phyloP scores from a whole-genome alignment of 176 grass and related monocot species.

The Ensete ventricosum region DNA sequence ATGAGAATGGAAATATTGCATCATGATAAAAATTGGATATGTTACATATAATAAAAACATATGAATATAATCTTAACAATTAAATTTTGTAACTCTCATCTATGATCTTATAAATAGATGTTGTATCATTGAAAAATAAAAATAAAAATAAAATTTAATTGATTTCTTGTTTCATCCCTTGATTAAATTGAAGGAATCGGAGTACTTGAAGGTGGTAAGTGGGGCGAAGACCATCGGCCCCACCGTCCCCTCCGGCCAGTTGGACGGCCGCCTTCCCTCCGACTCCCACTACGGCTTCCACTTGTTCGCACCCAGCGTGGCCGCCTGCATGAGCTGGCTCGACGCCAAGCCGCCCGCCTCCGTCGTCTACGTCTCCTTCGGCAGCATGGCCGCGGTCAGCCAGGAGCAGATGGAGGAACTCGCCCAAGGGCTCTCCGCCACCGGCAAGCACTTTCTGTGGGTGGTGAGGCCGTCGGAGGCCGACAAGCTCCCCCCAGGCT shows the following conservation, averaged over 20 bases:
- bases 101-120: too few relatives aligned
- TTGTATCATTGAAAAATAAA: too few relatives aligned
- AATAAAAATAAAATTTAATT: too few relatives aligned
- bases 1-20: too few relatives aligned
- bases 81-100: too few relatives aligned
- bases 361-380: slow-evolving; percentile 62
- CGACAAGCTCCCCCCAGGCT: slow-evolving; percentile 40
- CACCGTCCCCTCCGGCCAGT: slow-evolving; percentile 49
- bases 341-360: slow-evolving; percentile 32
- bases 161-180: too few relatives aligned
- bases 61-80: too few relatives aligned
- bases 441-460: slow-evolving; percentile 50
- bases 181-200: slow-evolving; percentile 1
- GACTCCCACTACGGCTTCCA: slow-evolving; percentile 71
- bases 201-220: slow-evolving; percentile 51
- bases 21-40: too few relatives aligned
- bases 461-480: slow-evolving; percentile 49
- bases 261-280: slow-evolving; percentile 20
- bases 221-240: slow-evolving; percentile 67
- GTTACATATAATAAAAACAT: too few relatives aligned
- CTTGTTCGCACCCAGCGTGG: slow-evolving; percentile 37
- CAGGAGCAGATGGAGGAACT: slow-evolving; percentile 37
- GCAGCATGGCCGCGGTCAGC: slow-evolving; percentile 47
- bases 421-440: slow-evolving; percentile 34
- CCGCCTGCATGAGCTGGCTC: slow-evolving; percentile 46